Percentiles rank a stretch among this genome's conserved stretches.
Conservation (phyloP, 2,329 filamentous ascomycete species). For the Cryoendolithus antarcticus region DNA sequence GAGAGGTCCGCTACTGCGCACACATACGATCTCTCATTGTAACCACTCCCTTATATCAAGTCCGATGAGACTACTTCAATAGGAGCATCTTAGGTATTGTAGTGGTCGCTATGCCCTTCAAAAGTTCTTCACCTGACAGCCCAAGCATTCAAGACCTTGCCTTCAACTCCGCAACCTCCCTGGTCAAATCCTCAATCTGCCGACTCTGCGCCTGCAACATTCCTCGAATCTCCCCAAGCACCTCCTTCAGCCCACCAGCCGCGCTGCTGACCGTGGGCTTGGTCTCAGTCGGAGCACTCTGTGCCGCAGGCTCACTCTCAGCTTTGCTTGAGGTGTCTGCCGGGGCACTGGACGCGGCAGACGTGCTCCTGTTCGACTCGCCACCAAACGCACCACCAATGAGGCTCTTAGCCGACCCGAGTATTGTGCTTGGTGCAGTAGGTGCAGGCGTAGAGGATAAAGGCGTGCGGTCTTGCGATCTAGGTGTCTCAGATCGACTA, state of each 20-base stretch:
- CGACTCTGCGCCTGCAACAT: conserved; percentile 65
- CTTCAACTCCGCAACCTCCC: conserved; percentile 74
- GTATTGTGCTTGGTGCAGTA: conserved; percentile 3
- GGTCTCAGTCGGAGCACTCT: neutral
- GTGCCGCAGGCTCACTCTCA: conserved; percentile 1
- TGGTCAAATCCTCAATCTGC: conserved; percentile 64
- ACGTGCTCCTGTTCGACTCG: conserved; percentile 1
- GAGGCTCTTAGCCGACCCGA: too few relatives aligned
- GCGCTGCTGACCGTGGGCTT: conserved; percentile 29
- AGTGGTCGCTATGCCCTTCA: too few relatives aligned
- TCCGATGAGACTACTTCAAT: too few relatives aligned
- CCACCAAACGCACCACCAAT: neutral
- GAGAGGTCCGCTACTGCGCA: too few relatives aligned
- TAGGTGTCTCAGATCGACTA: conserved; percentile 21
- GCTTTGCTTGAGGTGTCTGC: neutral
- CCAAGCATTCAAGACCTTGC: conserved; percentile 32
- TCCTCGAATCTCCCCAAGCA: conserved; percentile 64
- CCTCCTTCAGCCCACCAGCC: conserved; percentile 47
- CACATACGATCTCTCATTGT: too few relatives aligned
- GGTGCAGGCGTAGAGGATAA: conserved; percentile 18
- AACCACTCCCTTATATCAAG: too few relatives aligned
- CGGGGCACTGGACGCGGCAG: neutral
- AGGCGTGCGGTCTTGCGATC: conserved; percentile 13
- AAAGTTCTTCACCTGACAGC: too few relatives aligned
- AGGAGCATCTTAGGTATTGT: too few relatives aligned